These are phyloP conservation scores for Sarocladiaceae sp. DNA, from an alignment of 2,329 filamentous ascomycete genomes.

Conservation along the genomic window DNA sequence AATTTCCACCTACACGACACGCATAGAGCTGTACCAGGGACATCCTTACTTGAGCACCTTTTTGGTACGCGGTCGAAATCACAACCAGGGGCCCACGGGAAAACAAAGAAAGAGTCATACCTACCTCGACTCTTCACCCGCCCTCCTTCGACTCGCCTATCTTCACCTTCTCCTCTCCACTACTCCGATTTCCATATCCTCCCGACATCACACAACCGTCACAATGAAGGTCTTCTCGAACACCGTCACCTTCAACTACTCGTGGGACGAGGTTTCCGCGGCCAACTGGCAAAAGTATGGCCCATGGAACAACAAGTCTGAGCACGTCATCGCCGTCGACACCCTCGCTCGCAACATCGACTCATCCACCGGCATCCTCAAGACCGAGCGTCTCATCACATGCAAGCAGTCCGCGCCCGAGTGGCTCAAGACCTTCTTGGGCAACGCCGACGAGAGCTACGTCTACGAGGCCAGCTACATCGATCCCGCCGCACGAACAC, in stretches of 20 bases:
- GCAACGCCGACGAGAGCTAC: conserved; percentile 71
- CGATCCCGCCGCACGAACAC: conserved; percentile 74
- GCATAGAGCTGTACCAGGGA: background rate
- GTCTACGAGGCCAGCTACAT: conserved; percentile 97
- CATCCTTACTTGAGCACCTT: background rate
- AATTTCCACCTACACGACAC: background rate
- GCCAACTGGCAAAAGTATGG: conserved; percentile 99
- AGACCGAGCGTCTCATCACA: conserved; percentile 59
- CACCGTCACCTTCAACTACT: conserved; percentile 88
- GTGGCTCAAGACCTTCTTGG: conserved; percentile 77
- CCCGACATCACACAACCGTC: conserved; percentile 14
- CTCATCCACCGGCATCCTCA: conserved; percentile 52
- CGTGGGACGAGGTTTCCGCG: conserved; percentile 96
- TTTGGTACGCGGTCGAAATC: conserved; percentile 8
- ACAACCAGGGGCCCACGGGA: background rate
- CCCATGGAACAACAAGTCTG: conserved; percentile 98
- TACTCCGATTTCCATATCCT: conserved; percentile 1
- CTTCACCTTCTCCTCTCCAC: background rate
- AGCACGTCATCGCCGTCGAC: conserved; percentile 93
- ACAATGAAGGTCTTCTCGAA: conserved; percentile 95
- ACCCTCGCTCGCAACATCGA: conserved; percentile 70
- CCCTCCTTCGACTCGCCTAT: conserved; percentile 10
- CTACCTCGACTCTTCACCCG: conserved; percentile 3
- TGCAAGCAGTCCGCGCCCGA: conserved; percentile 64
- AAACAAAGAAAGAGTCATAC: conserved; percentile 4